Base-by-base conservation (phyloP, 768 basidiomycete genomes). In the Amanita rimosa region DNA sequence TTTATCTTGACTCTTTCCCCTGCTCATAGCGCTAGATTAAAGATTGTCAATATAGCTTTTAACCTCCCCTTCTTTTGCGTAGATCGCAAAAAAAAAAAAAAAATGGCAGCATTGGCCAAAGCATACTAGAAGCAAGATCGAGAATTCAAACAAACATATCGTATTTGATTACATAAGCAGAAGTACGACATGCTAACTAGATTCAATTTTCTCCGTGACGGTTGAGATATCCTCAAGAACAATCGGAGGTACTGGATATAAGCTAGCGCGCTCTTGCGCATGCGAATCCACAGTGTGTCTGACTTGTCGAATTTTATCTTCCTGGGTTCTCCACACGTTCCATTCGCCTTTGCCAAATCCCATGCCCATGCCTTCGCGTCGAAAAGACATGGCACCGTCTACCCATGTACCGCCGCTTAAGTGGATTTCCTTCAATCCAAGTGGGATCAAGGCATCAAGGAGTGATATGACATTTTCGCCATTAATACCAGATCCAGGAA, bases 401-500 rank as follows among this genome's bases (percentile, higher is more conserved):
- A 72, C 44, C 83, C 83, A 89, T 27, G 60, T 57, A 2, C 83
- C 86, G 0, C 78, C 88, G 53, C 86, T 89, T 50, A 89, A 58
- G 59, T 91, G 88, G 1, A 91, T 67, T 60, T 90, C 86, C 19
- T 64, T 64, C 19, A 87, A 60, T 5, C 82, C 83, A 21, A 71
- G 63, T 0, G 79, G 75, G 19, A 78, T 55, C 33, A 89, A 66
- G 16, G 63, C 54, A 17, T 69, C 56, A 44, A 86, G 65, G 29
- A 91, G 40, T 9, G 54, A 45, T 1, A 65, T 59, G n/a, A 81
- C 64, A 1, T 76, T 86, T 7, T 66, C 56, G 6, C 70, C 59
- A 54, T 83, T 86, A 48, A 91, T 78, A 1, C 88, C 87, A 9
- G 85, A 83, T 3, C 88, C 88, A 2, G 85, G 82, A 53, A 90